Percentiles rank a stretch among this genome's conserved stretches.
These are phyloP conservation scores for Cryphonectria japonica DNA, from an alignment of 2,329 filamentous ascomycete genomes.

Conservation along the genomic window DNA sequence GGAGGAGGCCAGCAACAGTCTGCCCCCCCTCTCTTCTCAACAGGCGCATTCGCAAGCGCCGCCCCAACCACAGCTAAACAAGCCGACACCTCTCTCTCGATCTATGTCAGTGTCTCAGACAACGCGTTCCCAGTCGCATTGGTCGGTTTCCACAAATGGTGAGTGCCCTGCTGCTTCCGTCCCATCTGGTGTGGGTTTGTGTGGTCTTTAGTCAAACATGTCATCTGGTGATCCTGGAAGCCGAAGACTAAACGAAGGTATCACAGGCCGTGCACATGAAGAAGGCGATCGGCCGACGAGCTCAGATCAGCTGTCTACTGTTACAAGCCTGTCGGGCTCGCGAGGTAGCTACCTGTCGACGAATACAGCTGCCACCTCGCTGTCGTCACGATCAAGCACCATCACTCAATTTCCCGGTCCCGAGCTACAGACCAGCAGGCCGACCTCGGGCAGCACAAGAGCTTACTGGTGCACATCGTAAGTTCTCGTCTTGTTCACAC, in stretches of 20 bases:
- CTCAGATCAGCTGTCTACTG: constrained; percentile 27
- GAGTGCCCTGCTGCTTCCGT: constrained; percentile 8
- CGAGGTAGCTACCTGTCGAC: constrained; percentile 51
- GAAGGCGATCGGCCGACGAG: constrained; percentile 25
- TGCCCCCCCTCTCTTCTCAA: constrained; percentile 22
- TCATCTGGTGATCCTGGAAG: constrained; percentile 3
- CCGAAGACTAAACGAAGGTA: constrained; percentile 15
- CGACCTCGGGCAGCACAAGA: constrained; percentile 41
- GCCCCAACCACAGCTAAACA: constrained; percentile 19
- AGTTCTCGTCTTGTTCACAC: constrained; percentile 9
- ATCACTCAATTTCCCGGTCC: constrained; percentile 39
- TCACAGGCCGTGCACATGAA: constrained; percentile 19
- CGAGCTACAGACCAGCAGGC: constrained; percentile 43
- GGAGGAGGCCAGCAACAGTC: constrained; percentile 29
- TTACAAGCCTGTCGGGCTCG: constrained; percentile 47
- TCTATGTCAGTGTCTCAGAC: constrained; percentile 26
- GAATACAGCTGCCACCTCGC: constrained; percentile 37
- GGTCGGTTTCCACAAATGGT: constrained; percentile 23
- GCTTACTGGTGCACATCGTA: constrained; percentile 62
- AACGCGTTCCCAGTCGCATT: constrained; percentile 21
- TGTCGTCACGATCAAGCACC: constrained; percentile 41
- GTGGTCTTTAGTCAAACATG: background rate
- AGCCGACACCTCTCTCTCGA: constrained; percentile 17
- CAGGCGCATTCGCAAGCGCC: constrained; percentile 12
- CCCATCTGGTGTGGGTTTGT: constrained; percentile 1